Base-by-base conservation (phyloP, 441 rosid species). In the Populus hybrid region DNA sequence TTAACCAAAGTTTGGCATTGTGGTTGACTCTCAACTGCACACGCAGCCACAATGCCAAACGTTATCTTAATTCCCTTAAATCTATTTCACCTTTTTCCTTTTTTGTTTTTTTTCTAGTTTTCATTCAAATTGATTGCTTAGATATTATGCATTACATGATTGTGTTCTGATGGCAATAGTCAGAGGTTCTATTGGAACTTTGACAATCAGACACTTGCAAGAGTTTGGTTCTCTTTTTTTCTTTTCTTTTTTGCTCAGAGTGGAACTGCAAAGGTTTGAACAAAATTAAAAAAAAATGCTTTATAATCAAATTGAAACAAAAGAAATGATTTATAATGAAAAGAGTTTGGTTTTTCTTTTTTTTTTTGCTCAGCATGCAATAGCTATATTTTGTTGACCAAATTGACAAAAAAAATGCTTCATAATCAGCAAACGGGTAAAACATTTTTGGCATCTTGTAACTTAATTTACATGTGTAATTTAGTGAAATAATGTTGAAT, bases 251-350 rank as follows among this genome's bases (percentile, higher is more conserved):
- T 2, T 2, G 82, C 94, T 77, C 90, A 84, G 72, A 88, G 92
- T 75, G 89, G 88, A 83, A 90, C 97, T 71, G 59, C 90, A 63
- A 92, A 90, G 93, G 93, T 92, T 64, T 36, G 59, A 26, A 46
- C 11, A 21, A 36, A 40, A 10, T 18, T 24, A 24, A 24, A 38
- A n/a, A n/a, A 67, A 28, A 14, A 30, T 30, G 4, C 18, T 67
- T 16, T 67, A 1, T 32, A 6, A 30, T 32, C 23, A 32, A 16
- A 67, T 67, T 30, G 70, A 32, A 16, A 67, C 0, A 67, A 67
- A 67, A 14, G 23, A n/a, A 67, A 67, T 4, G 40, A 74, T 81
- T 64, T 26, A 26, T 26, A 26, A 26, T 26, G 1, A 26, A 26
- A 26, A 26, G 28, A 26, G 28, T 26, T 26, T 26, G 28, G 28